Base-by-base conservation (phyloP, 371 early-diverging fungal genomes). In the Rhizopus microsporus region DNA sequence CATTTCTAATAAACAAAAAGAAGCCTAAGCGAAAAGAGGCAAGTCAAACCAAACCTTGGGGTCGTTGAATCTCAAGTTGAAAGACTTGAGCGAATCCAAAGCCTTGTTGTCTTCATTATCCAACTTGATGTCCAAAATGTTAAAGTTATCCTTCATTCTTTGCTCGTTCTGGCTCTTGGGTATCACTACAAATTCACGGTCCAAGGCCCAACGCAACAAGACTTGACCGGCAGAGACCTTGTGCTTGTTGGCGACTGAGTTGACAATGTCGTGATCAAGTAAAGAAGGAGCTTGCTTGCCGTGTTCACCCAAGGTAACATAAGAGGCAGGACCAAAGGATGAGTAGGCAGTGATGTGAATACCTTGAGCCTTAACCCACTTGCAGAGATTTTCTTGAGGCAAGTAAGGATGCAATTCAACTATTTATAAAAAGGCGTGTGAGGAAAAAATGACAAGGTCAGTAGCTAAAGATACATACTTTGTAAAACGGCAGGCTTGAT, bases 371-470 rank as follows among this genome's bases (percentile, higher is more conserved):
- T 58, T 57, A 32, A 68, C 63, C 68, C 62, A 83, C 48, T 77
- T 71, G 53, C 80, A 68, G 7, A 86, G 56, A 5, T 65, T 63
- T 10, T 64, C 61, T 57, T 89, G 88, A 51, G 79, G 81, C 44
- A 88, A 74, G 61, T 87, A 85, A 23, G 89, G 90, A 65, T 88
- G 86, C n/a, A 84, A 68, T 65, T 90, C 86, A 32, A 85, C 71
- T 77, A 69, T 13, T 30, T 31, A 46, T 46, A 29, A 8, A 46
- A n/a, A 46, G 5, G 17, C 1, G 9, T 47, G 12, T 30, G 3
- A 47, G 13, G 1, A 31, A 31, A 31, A 9, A 12, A 47, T 5
- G 7, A 5, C 7, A 37, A 10, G 38, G 38, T 9, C 13, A 5
- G 5, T 8, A 7, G 12, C 17, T 9, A 32, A 23, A 23, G 23